These are phyloP conservation scores for Pythium pectinolyticum DNA, from an alignment of 352 stramenopile species.

Conservation along the genomic window DNA sequence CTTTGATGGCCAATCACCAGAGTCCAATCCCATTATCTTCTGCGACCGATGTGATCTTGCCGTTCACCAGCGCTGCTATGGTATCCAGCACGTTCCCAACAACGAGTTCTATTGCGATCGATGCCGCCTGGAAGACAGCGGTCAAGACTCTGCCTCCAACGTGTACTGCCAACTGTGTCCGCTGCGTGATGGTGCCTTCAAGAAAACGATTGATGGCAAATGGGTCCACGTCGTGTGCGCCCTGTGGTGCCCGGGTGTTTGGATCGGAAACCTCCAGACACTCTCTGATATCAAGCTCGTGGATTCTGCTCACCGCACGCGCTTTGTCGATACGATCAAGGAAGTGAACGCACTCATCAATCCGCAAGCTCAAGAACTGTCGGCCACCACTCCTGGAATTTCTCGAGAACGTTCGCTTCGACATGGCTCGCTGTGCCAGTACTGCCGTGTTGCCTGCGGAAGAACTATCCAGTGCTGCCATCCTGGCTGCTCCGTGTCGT, in stretches of 20 bases:
- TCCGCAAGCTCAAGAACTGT: conserved; percentile 12
- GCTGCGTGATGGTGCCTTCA: conserved; percentile 83
- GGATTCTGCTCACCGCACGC: conserved; percentile 34
- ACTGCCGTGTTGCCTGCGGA: conserved; percentile 77
- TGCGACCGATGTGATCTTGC: conserved; percentile 88
- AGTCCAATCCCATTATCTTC: conserved; percentile 89
- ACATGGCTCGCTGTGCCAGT: conserved; percentile 54
- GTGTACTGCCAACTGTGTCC: conserved; percentile 88
- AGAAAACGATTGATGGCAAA: conserved; percentile 80
- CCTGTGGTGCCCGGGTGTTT: conserved; percentile 87
- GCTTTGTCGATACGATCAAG: conserved; percentile 57
- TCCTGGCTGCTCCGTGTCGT: conserved; percentile 53
- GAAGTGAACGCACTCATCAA: conserved; percentile 51
- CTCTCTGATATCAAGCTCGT: conserved; percentile 80
- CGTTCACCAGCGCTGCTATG: conserved; percentile 90
- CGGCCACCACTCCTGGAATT: neutral
- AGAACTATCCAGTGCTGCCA: conserved; percentile 71
- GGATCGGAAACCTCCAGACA: conserved; percentile 78
- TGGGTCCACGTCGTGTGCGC: conserved; percentile 89
- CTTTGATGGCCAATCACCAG: conserved; percentile 85
- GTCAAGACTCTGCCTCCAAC: conserved; percentile 43
- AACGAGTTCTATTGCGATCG: conserved; percentile 89
- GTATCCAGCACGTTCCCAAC: conserved; percentile 76
- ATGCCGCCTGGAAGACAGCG: conserved; percentile 62
- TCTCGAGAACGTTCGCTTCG: conserved; percentile 5